A percentile compares a stretch with the other conserved stretches of the same genome.
Evolutionary conservation across 2,329 filamentous ascomycete genomes (phyloP).

Genomic region (Neoascochyta sp.): DNA sequence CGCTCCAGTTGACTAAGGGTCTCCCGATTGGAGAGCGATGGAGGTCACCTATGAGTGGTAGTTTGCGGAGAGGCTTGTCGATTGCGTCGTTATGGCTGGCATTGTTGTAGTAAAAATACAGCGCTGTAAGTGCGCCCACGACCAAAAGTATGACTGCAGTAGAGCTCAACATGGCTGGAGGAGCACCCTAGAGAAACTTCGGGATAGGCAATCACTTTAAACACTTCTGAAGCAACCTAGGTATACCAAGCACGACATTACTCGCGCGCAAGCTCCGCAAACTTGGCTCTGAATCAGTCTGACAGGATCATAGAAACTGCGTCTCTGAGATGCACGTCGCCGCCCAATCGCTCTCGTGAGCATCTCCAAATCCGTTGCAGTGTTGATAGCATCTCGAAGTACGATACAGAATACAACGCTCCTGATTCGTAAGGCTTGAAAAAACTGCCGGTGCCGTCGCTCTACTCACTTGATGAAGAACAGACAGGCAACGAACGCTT

Average conservation of each 20-base stretch:
- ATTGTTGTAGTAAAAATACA: constrained; percentile 2
- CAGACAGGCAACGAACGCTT: no score
- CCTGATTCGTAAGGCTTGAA: background rate
- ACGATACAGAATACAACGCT: no score
- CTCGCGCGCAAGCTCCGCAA: background rate
- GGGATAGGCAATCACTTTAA: constrained; percentile 1
- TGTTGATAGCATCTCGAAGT: constrained; percentile 1
- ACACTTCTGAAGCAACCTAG: background rate
- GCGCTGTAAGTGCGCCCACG: constrained; percentile 3
- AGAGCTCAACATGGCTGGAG: constrained; percentile 4
- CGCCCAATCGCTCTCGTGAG: background rate
- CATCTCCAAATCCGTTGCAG: background rate
- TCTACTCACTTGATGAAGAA: no score
- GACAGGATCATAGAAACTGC: background rate
- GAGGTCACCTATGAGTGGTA: constrained; percentile 9
- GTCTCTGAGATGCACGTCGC: background rate
- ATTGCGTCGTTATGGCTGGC: background rate
- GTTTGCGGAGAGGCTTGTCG: constrained; percentile 6
- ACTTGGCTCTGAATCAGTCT: constrained; percentile 1
- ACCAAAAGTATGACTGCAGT: constrained; percentile 1
- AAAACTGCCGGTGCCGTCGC: no score
- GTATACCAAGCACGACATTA: constrained; percentile 3
- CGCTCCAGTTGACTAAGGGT: constrained; percentile 7
- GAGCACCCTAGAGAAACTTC: background rate
- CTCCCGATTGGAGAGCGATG: constrained; percentile 7